phyloP scores from a whole-genome alignment of 163 green algal species.

The Scenedesmus sp. region DNA sequence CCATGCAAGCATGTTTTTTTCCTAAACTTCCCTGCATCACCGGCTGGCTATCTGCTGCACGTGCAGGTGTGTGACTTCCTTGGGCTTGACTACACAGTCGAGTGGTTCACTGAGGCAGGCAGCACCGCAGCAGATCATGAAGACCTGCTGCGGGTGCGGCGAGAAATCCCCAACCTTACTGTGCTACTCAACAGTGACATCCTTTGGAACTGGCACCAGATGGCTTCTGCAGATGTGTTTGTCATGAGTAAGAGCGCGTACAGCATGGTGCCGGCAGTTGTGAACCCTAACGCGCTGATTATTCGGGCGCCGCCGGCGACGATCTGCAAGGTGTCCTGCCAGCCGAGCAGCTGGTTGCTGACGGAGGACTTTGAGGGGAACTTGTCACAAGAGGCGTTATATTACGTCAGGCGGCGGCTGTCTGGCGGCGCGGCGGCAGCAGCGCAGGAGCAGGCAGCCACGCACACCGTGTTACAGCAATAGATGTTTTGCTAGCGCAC shows the following conservation, averaged over 20 bases:
- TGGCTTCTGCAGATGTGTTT: slow-evolving; percentile 32
- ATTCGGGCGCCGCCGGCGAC: slow-evolving; percentile 5
- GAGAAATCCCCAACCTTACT: slow-evolving; percentile 26
- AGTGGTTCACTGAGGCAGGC: slow-evolving; percentile 37
- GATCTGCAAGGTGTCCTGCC: slow-evolving; percentile 16
- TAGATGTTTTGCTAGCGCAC: not conserved
- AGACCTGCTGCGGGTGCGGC: not conserved
- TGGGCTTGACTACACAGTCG: slow-evolving; percentile 10
- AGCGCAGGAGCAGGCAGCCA: not conserved
- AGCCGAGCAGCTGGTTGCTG: slow-evolving; percentile 16
- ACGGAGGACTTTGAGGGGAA: not conserved
- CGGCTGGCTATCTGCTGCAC: not conserved
- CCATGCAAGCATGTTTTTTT: no score
- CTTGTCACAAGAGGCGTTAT: not conserved
- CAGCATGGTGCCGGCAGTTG: slow-evolving; percentile 28
- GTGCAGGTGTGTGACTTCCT: slow-evolving; percentile 10
- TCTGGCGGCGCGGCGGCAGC: not conserved
- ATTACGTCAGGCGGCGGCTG: not conserved
- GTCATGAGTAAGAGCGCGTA: slow-evolving; percentile 30
- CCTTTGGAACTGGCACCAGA: slow-evolving; percentile 38
- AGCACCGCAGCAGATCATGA: slow-evolving; percentile 6
- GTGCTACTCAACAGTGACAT: slow-evolving; percentile 16
- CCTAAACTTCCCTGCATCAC: no score
- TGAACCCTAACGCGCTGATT: slow-evolving; percentile 4
- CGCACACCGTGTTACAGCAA: not conserved